Evolutionary conservation across 768 basidiomycete genomes (phyloP), one percentile per base, ranked within the genome.

Genomic region (Suillus hirtellus): DNA sequence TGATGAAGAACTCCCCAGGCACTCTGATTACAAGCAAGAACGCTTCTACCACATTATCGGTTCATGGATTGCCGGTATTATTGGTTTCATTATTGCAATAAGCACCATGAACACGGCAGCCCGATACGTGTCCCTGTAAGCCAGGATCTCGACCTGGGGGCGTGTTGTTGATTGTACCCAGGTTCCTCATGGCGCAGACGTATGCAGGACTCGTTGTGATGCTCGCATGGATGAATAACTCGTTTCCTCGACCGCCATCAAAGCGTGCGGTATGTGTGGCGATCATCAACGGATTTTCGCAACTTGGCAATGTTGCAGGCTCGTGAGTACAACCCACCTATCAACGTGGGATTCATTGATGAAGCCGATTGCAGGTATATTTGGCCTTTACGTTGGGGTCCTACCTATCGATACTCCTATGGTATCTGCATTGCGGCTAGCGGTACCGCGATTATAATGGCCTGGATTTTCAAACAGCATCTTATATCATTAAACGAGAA

Each of bases 261-360:
- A 96, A 95, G 75, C 88, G 94, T 24, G 91, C 93, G 3, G 89
- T 95, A 21, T 89, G 88, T 19, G 79, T 96, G 52, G 92, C 93
- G 1, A 75, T 92, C 63, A 85, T 94, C 69, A 94, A 95, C 73
- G 86, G 86, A 58, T 87, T 93, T 72, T 89, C 90, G 27, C 89
- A 93, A 71, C 79, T 92, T 7, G 95, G 93, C 0, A 96, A 96
- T 76, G 79, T 97, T 53, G 78, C 87, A 58, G 95, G 94, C 65
- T 88, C 92, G 80, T 95, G 79, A 78, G 86, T 85, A 34, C 69
- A 63, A 19, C 27, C 55, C 53, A n/a, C 40, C 60, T 61, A 19
- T 59, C 47, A 40, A 27, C 56, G 17, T 17, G 24, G 44, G 59
- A 34, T 60, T 19, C 12, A 43, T 61, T 62, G 27, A 40, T 50